Conservation (phyloP, 768 basidiomycete species). For the Agrocybe pediades region DNA sequence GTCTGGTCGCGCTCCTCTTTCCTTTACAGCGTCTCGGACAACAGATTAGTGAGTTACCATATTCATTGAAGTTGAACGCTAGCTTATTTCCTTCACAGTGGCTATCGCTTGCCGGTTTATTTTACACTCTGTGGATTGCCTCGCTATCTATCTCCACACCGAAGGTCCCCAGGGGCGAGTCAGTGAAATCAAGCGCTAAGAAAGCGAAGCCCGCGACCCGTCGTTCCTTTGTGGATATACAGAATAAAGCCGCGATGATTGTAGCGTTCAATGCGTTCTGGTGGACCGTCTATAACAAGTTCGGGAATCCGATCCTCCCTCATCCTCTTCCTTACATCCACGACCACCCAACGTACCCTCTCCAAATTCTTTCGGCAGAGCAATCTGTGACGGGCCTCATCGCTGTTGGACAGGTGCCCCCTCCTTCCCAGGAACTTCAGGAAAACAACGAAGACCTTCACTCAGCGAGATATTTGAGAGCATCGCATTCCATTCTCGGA, state of each 20-base stretch:
- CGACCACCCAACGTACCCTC: constrained; percentile 50
- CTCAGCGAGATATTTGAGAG: constrained; percentile 62
- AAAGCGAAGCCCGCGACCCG: constrained; percentile 14
- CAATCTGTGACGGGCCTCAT: constrained; percentile 81
- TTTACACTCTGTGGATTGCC: constrained; percentile 31
- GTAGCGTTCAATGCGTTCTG: constrained; percentile 35
- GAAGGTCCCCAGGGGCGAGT: constrained; percentile 4
- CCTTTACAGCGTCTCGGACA: constrained; percentile 27
- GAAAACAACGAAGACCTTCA: constrained; percentile 38
- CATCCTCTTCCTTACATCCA: constrained; percentile 54
- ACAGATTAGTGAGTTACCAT: constrained; percentile 34
- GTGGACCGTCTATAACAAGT: constrained; percentile 32
- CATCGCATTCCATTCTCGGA: constrained; percentile 64
- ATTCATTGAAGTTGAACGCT: not conserved
- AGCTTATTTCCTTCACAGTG: constrained; percentile 16
- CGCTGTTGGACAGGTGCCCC: constrained; percentile 73
- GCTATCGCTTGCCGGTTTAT: constrained; percentile 31
- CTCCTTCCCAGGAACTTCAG: constrained; percentile 32
- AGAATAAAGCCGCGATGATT: constrained; percentile 27
- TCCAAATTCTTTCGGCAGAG: constrained; percentile 68
- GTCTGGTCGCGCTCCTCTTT: constrained; percentile 27
- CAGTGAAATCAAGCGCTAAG: constrained; percentile 19
- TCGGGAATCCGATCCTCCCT: constrained; percentile 60
- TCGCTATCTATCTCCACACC: constrained; percentile 11
- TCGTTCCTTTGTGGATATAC: constrained; percentile 13